Percentiles rank a stretch among this genome's conserved stretches.
Conservation (phyloP, 1,284 basidiomycete genomes). For the Acaromyces ingoldii region DNA sequence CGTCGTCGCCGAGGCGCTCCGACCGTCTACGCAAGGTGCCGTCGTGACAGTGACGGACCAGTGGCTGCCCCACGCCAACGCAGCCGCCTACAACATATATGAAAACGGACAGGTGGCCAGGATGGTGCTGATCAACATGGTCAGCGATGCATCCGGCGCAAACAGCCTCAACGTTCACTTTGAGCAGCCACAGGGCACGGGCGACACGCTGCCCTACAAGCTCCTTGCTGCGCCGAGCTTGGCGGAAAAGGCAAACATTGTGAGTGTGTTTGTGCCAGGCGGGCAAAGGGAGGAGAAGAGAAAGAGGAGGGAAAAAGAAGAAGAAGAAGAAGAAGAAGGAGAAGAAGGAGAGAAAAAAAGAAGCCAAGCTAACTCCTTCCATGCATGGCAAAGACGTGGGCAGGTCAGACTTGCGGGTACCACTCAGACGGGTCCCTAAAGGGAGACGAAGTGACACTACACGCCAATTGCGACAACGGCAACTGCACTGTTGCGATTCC, state of each 20-base stretch:
- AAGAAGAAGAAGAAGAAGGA: too few species aligned
- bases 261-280: too few species aligned
- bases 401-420: conserved; percentile 68
- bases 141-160: conserved; percentile 51
- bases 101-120: conserved; percentile 55
- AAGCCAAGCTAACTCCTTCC: background rate
- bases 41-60: conserved; percentile 11
- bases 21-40: background rate
- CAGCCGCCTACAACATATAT: conserved; percentile 70
- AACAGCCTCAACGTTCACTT: conserved; percentile 55
- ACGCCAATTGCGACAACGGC: conserved; percentile 59
- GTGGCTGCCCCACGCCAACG: conserved; percentile 30
- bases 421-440: conserved; percentile 63
- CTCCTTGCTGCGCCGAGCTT: conserved; percentile 60
- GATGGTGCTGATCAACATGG: conserved; percentile 64
- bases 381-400: conserved; percentile 59
- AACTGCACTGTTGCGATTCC: conserved; percentile 62
- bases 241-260: conserved; percentile 63
- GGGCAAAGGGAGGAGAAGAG: too few species aligned
- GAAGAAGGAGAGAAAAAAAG: too few species aligned
- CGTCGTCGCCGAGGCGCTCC: conserved; percentile 65
- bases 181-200: conserved; percentile 7
- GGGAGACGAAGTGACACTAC: conserved; percentile 58
- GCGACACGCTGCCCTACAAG: conserved; percentile 16
- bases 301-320: too few species aligned